Percentiles rank a stretch among this genome's conserved stretches.
phyloP scores from a whole-genome alignment of 208 protist species.

The Trypanosoma scelopori region DNA sequence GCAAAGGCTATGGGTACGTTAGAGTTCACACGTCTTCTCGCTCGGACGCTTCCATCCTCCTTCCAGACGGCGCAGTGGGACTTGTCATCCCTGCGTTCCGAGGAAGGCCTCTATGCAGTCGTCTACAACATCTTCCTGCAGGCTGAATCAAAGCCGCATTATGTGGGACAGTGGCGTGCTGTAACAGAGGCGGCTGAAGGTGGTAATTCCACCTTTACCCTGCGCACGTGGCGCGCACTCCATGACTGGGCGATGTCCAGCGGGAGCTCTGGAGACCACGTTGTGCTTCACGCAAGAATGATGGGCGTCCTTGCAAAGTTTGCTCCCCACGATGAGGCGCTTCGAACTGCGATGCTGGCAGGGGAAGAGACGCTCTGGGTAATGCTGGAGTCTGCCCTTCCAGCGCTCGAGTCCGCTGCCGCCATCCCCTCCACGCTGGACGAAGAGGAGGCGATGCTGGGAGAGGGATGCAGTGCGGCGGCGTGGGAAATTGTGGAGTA shows the following conservation, averaged over 20 bases:
- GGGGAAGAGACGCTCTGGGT: slow-evolving; percentile 20
- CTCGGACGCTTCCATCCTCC: neutral
- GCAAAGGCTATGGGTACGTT: slow-evolving; percentile 20
- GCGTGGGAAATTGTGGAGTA: slow-evolving; percentile 28
- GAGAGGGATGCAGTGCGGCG: no score
- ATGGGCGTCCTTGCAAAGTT: slow-evolving; percentile 29
- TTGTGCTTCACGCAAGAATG: slow-evolving; percentile 24
- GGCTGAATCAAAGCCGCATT: slow-evolving; percentile 16
- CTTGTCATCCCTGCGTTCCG: slow-evolving; percentile 2
- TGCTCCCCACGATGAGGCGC: slow-evolving; percentile 20
- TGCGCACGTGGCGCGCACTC: slow-evolving; percentile 19
- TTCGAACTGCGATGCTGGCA: slow-evolving; percentile 19
- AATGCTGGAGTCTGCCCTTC: slow-evolving; percentile 6
- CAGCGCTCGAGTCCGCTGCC: neutral
- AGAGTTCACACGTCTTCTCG: slow-evolving; percentile 16
- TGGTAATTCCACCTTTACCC: neutral
- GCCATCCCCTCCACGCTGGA: neutral
- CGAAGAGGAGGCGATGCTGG: neutral
- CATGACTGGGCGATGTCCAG: neutral
- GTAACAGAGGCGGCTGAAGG: neutral
- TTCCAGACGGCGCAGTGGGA: neutral
- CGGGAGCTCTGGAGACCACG: neutral
- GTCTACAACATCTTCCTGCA: slow-evolving; percentile 28
- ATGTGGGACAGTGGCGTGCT: slow-evolving; percentile 22
- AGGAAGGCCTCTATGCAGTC: slow-evolving; percentile 26